Conservation (phyloP, 345 rosid genomes). For the Rhodamnia argentea region DNA sequence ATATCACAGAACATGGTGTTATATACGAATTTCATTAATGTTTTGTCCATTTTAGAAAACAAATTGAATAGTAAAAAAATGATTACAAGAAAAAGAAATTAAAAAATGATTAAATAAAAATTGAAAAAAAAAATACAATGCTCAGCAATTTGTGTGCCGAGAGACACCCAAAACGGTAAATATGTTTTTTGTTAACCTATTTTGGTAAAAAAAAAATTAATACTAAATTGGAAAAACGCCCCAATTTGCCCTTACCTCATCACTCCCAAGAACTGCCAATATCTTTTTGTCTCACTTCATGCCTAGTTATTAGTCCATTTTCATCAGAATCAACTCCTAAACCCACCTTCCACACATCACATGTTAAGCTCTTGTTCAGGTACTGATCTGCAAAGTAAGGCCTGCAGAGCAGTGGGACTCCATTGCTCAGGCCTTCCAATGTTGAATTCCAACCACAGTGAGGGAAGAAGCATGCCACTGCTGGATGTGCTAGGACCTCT, state of each 20-base stretch:
- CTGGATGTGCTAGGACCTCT: slow-evolving; percentile 11
- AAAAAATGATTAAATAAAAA: no score
- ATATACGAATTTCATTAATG: no score
- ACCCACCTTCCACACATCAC: slow-evolving; percentile 8
- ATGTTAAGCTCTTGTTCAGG: slow-evolving; percentile 12
- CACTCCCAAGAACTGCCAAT: neutral
- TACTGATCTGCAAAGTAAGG: slow-evolving; percentile 13
- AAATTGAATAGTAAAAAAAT: no score
- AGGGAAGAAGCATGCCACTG: slow-evolving; percentile 15
- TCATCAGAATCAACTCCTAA: neutral
- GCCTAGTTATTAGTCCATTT: neutral
- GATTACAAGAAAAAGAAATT: no score
- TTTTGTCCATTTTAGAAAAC: no score
- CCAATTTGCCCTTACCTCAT: neutral
- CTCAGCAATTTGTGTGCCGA: no score
- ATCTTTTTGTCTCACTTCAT: neutral
- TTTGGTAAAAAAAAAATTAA: no score
- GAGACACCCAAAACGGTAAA: no score
- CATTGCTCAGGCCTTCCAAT: slow-evolving; percentile 8
- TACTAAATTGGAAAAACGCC: no score
- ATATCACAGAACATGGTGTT: no score
- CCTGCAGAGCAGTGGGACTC: slow-evolving; percentile 24
- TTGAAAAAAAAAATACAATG: no score
- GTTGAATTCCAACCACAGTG: slow-evolving; percentile 22
- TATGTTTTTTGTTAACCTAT: no score